phyloP scores from a whole-genome alignment of 257 asterid genomes.

The Echium plantagineum region DNA sequence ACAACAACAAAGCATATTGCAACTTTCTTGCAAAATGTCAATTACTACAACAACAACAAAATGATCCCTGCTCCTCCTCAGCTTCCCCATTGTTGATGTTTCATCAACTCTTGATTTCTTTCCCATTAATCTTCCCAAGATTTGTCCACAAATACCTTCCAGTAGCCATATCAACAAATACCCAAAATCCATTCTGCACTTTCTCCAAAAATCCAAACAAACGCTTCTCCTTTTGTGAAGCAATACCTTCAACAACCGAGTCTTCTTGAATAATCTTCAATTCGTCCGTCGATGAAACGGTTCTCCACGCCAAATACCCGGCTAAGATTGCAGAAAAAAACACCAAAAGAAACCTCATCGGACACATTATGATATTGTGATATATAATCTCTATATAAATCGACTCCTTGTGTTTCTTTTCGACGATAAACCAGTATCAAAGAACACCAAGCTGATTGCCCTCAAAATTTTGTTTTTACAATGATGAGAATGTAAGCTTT shows the following conservation, averaged over 20 bases:
- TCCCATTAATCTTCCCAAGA: not conserved
- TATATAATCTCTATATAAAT: no score
- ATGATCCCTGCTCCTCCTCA: not conserved
- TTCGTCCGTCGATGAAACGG: conserved; percentile 13
- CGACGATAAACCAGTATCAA: no score
- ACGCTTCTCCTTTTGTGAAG: conserved; percentile 1
- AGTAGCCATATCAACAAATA: not conserved
- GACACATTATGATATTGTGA: conserved; percentile 30
- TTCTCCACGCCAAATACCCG: conserved; percentile 41
- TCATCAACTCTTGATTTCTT: no score
- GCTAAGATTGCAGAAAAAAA: conserved; percentile 46
- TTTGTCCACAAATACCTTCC: not conserved
- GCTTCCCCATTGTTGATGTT: not conserved
- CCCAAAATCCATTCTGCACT: not conserved
- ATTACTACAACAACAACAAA: no score
- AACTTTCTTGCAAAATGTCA: no score
- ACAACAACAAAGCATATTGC: no score
- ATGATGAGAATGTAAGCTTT: no score
- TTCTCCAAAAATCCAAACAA: not conserved
- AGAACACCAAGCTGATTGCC: no score
- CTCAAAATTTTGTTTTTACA: no score
- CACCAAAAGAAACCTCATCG: conserved; percentile 41
- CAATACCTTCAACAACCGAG: not conserved
- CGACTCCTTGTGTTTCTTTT: no score
- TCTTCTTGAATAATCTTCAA: conserved; percentile 8